Conservation (phyloP, 495 filamentous ascomycete species). For the Talaromyces ruber region DNA sequence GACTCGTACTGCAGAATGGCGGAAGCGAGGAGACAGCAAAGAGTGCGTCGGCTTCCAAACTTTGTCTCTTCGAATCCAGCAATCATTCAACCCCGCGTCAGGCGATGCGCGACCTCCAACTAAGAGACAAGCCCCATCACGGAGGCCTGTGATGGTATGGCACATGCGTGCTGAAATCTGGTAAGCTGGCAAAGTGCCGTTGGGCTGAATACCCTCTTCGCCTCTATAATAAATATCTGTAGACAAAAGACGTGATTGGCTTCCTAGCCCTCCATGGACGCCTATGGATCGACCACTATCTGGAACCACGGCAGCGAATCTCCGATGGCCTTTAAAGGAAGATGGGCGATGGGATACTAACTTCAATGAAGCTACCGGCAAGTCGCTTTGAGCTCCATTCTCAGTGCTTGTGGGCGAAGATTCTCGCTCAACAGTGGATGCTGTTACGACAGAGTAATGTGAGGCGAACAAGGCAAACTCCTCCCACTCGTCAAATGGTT, state of each 20-base stretch:
- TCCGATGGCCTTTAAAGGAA: constrained; percentile 14
- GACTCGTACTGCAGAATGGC: constrained; percentile 54
- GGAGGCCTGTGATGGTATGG: constrained; percentile 61
- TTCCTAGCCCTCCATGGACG: constrained; percentile 54
- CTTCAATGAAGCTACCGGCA: constrained; percentile 4
- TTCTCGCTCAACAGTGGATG: constrained; percentile 19
- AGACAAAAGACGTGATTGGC: constrained; percentile 47
- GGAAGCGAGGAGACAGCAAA: constrained; percentile 57
- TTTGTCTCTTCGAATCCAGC: constrained; percentile 56
- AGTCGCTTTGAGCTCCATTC: neutral
- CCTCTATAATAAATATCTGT: constrained; percentile 47
- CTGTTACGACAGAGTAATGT: constrained; percentile 79
- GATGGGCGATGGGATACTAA: constrained; percentile 13
- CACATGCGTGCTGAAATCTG: constrained; percentile 55
- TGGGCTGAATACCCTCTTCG: constrained; percentile 13
- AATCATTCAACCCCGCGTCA: constrained; percentile 53
- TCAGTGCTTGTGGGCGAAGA: neutral
- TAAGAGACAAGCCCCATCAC: constrained; percentile 44
- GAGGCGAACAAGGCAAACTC: constrained; percentile 80
- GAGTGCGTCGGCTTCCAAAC: constrained; percentile 54
- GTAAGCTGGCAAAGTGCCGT: constrained; percentile 23
- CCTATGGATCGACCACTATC: constrained; percentile 28
- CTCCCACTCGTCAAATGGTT: constrained; percentile 95
- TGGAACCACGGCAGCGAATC: constrained; percentile 38
- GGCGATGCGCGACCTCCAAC: constrained; percentile 77